Evolutionary conservation across 345 rosid species (phyloP), one percentile per base, ranked within the genome.

Genomic region (Fremontodendron californicum): DNA sequence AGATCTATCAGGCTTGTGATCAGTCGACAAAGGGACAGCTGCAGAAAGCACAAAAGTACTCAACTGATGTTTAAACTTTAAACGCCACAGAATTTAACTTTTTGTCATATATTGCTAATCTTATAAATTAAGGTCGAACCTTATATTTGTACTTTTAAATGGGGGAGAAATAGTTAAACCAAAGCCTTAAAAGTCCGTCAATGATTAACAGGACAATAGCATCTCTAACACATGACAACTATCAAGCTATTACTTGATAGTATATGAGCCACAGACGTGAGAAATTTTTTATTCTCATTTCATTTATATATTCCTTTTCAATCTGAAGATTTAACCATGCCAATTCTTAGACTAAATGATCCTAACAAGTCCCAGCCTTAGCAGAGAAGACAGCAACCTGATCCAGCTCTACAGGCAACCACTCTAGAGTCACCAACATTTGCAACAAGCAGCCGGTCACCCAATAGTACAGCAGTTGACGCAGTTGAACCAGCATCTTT

Each of bases 391-490:
- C 25, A 51, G 57, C 57, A 78, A 87, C 93, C 93, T 83, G 81
- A 74, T 64, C 91, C 91, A 82, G 81, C 87, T 77, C 78, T 84
- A 49, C 78, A 81, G 46, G 86, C 85, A 71, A 89, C 90, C 15
- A 85, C 90, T 80, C 93, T 85, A 33, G 93, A 89, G 84, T 87
- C 93, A 29, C 93, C 93, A 77, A 89, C 93, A 81, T 89, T 89
- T 25, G 91, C 93, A 82, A 86, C 91, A 75, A 88, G 80, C 23
- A 87, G 75, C 54, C 85, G 81, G 48, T 82, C 83, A 61, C 91
- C 88, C 43, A 88, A 71, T 7, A 89, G 84, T 13, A 87, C 77
- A 55, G 85, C 90, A 76, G 89, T 85, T 49, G 91, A 85, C 12
- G 89, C 91, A 78, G 90, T 88, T 67, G 91, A 87, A 6, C 89